Evolutionary conservation across 805 yeast genomes (phyloP), one percentile per base, ranked within the genome.

Genomic region (Zygotorulaspora danielsina): DNA sequence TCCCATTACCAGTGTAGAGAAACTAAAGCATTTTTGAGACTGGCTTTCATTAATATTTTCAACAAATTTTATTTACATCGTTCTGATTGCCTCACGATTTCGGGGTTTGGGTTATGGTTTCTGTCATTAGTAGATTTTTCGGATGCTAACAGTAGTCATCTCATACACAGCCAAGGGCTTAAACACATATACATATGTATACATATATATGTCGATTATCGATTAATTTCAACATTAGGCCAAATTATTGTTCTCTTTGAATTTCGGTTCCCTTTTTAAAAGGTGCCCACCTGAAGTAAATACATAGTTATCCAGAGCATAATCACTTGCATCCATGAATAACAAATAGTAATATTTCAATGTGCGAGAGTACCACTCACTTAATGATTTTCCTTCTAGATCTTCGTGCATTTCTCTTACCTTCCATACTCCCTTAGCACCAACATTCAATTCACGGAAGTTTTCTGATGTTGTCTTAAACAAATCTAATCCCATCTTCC

Each of bases 211-310:
- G n/a, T n/a, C n/a, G 35, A 39, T 43, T 35, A 22, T 39, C 36
- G 34, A 39, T 39, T 40, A 43, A 40, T 39, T 37, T 43, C 45
- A 41, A 41, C 44, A 44, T 44, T 40, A 38, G 29, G 16, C 27
- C 19, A 21, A 29, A 17, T 13, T 13, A 13, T 25, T 20, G 17
- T 21, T 20, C 16, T 22, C 17, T 31, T 26, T 20, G 11, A 11
- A 7, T 17, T 19, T 28, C 19, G 25, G n/a, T n/a, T 36, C 17
- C 25, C 48, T 59, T 38, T 51, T 62, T 42, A 79, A 63, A 2
- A 83, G 76, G 55, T 79, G 86, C 0, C 84, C 85, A 45, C 78
- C 80, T 2, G 81, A 72, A 37, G 79, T 79, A 48, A 72, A 70
- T 0, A 79, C 74, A 56, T 68, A 76, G 26, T 77, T 75, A 48